A percentile compares a stretch with the other conserved stretches of the same genome.
Evolutionary conservation across 495 filamentous ascomycete genomes (phyloP).

Genomic region (Cairneyella variabilis): DNA sequence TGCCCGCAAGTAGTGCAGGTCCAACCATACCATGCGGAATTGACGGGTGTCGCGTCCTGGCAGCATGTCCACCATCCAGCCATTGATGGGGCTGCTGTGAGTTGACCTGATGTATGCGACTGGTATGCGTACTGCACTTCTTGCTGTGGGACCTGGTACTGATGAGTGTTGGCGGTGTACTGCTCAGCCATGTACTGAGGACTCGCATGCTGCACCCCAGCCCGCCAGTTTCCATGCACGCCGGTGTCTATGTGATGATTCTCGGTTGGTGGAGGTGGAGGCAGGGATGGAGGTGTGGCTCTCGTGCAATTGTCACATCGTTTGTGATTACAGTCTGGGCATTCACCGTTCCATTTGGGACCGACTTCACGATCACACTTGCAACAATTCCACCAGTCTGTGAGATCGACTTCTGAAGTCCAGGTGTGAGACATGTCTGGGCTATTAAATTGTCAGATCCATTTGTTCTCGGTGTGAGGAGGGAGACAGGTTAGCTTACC

Average conservation of each 20-base stretch:
- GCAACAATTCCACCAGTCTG: slow-evolving; percentile 10
- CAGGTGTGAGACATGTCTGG: background rate
- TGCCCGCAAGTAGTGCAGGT: slow-evolving; percentile 7
- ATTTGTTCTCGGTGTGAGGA: too few species aligned
- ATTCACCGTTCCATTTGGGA: background rate
- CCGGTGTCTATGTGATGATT: too few species aligned
- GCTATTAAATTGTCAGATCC: background rate
- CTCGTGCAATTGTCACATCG: background rate
- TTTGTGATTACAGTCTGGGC: slow-evolving; percentile 5
- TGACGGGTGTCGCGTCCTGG: slow-evolving; percentile 1
- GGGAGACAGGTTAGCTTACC: too few species aligned
- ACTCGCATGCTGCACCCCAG: too few species aligned
- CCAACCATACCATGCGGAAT: background rate
- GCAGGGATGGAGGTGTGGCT: background rate
- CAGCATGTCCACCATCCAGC: slow-evolving; percentile 10
- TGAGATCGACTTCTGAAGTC: background rate
- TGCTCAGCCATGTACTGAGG: background rate
- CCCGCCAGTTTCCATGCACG: too few species aligned
- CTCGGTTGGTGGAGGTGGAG: background rate
- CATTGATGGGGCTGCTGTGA: background rate
- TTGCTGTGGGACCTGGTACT: background rate
- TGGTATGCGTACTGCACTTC: background rate
- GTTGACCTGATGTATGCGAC: too few species aligned
- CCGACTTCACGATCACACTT: background rate
- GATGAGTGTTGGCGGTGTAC: background rate